Conservation (phyloP, 495 filamentous ascomycete species). For the Penicillium egyptiacum region DNA sequence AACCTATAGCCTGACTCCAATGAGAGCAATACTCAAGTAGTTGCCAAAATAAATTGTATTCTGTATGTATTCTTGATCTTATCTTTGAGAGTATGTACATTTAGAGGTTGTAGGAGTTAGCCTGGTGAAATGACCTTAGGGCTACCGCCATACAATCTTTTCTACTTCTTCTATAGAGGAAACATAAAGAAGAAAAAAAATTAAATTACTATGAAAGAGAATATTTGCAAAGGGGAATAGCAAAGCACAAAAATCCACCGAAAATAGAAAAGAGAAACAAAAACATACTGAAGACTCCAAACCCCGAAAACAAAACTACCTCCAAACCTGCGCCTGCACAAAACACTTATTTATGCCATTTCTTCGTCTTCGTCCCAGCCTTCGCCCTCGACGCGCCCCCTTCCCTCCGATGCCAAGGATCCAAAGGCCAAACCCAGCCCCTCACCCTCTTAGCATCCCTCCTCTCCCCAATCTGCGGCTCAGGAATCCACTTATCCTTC, state of each 20-base stretch:
- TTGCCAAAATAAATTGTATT: no score
- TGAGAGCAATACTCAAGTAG: no score
- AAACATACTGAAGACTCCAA: conserved; percentile 7
- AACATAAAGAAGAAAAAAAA: conserved; percentile 3
- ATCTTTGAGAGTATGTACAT: no score
- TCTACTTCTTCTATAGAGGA: not conserved
- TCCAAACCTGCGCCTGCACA: conserved; percentile 1
- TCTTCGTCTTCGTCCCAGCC: conserved; percentile 28
- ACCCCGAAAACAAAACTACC: conserved; percentile 3
- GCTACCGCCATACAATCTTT: no score
- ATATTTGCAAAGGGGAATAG: conserved; percentile 20
- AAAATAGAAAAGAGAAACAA: conserved; percentile 5
- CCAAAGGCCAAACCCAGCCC: conserved; percentile 84
- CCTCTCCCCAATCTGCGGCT: conserved; percentile 77
- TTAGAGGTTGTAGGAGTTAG: no score
- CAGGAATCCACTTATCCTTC: conserved; percentile 85
- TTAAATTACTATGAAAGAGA: conserved; percentile 20
- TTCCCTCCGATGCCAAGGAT: conserved; percentile 61
- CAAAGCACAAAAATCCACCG: conserved; percentile 13
- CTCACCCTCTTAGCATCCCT: conserved; percentile 76
- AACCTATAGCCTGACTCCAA: no score
- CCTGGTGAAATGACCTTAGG: no score
- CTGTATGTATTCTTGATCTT: no score
- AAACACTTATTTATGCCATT: conserved; percentile 37
- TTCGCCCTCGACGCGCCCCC: conserved; percentile 36